phyloP scores from a whole-genome alignment of 768 basidiomycete species.

The Albatrellus ellisii region DNA sequence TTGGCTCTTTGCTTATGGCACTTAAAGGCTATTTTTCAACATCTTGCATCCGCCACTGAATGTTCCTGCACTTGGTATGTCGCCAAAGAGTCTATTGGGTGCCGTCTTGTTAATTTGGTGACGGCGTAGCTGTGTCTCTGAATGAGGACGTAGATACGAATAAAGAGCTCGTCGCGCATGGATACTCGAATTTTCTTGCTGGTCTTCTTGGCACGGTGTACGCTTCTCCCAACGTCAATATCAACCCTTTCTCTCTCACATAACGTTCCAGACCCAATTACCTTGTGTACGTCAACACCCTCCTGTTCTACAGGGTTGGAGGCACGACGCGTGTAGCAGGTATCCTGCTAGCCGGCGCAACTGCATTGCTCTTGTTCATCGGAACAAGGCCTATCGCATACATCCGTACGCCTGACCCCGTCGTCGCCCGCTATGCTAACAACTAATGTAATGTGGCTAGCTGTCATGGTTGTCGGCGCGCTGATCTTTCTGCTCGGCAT shows the following conservation, averaged over 20 bases:
- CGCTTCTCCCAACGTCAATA: slow-evolving; percentile 22
- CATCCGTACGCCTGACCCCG: slow-evolving; percentile 49
- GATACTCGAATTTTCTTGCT: slow-evolving; percentile 78
- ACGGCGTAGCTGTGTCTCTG: slow-evolving; percentile 61
- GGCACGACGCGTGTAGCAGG: slow-evolving; percentile 77
- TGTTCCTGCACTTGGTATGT: slow-evolving; percentile 74
- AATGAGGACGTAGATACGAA: slow-evolving; percentile 85
- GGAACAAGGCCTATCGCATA: slow-evolving; percentile 87
- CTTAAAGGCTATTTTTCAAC: slow-evolving; percentile 76
- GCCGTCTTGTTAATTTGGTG: neutral
- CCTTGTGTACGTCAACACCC: slow-evolving; percentile 77
- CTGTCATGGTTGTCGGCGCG: slow-evolving; percentile 83
- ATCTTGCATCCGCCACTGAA: slow-evolving; percentile 78
- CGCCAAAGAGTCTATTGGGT: neutral
- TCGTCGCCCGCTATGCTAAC: too few species aligned
- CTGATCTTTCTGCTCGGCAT: slow-evolving; percentile 92
- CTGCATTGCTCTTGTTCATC: slow-evolving; percentile 54
- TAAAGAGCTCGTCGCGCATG: slow-evolving; percentile 86
- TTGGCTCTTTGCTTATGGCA: neutral
- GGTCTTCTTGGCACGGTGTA: slow-evolving; percentile 75
- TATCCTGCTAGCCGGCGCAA: slow-evolving; percentile 72
- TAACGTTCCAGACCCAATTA: slow-evolving; percentile 52
- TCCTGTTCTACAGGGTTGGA: slow-evolving; percentile 79
- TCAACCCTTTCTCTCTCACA: neutral
- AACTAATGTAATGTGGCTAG: slow-evolving; percentile 26